Evolutionary conservation across 2,329 filamentous ascomycete species (phyloP).

Genomic region (Colletotrichum abscissum): DNA sequence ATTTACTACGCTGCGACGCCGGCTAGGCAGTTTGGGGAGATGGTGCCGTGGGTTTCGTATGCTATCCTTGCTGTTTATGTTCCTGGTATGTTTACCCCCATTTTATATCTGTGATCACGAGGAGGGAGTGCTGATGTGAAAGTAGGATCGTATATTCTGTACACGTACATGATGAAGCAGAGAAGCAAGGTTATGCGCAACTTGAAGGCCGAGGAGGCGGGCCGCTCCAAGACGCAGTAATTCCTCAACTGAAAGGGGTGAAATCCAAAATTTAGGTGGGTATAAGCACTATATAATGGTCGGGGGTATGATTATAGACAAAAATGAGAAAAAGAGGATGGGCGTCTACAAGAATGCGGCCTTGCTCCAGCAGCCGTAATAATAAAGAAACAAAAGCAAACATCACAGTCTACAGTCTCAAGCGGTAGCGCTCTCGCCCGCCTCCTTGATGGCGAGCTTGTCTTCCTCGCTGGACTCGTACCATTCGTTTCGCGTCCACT

Average conservation of each 20-base stretch:
- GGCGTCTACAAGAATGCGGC: slow-evolving; percentile 6
- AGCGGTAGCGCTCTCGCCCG: slow-evolving; percentile 26
- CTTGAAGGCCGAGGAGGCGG: slow-evolving; percentile 58
- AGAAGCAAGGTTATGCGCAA: slow-evolving; percentile 80
- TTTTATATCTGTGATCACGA: not conserved
- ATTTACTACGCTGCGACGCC: slow-evolving; percentile 77
- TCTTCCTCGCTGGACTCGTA: slow-evolving; percentile 66
- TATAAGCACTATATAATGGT: slow-evolving; percentile 5
- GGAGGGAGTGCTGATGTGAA: not conserved
- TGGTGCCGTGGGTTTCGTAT: slow-evolving; percentile 70
- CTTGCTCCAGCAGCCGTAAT: slow-evolving; percentile 8
- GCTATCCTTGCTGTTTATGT: slow-evolving; percentile 80
- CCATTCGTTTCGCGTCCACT: slow-evolving; percentile 75
- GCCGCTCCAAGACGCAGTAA: slow-evolving; percentile 28
- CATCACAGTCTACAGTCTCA: not conserved
- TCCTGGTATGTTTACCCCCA: slow-evolving; percentile 69
- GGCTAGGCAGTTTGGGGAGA: slow-evolving; percentile 57
- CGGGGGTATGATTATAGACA: slow-evolving; percentile 32
- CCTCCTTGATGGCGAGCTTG: slow-evolving; percentile 38
- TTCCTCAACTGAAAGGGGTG: too few species aligned
- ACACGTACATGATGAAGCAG: slow-evolving; percentile 95
- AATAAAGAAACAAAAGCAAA: not conserved
- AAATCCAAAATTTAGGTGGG: not conserved
- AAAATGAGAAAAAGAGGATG: slow-evolving; percentile 18
- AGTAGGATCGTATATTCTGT: slow-evolving; percentile 81